Percentiles rank a stretch among this genome's conserved stretches.
phyloP scores from a whole-genome alignment of 2,329 filamentous ascomycete genomes.

The Thielaviopsis populi region DNA sequence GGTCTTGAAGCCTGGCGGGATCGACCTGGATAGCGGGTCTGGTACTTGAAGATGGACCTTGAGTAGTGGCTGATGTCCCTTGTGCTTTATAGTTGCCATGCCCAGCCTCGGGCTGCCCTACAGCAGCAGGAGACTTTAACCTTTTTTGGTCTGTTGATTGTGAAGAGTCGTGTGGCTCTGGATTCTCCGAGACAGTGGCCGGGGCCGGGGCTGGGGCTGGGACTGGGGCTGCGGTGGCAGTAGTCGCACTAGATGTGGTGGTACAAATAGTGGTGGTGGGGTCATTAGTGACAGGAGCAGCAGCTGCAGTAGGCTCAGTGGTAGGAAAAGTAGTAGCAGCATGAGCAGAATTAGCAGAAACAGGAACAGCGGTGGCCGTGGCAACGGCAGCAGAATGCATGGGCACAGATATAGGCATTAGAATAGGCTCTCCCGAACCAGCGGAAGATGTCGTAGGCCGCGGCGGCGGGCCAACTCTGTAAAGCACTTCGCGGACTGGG shows the following conservation, averaged over 20 bases:
- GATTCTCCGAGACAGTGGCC: not conserved
- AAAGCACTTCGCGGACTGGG: not conserved
- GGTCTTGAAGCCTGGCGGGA: not conserved
- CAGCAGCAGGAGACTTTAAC: not conserved
- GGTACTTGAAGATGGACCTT: not conserved
- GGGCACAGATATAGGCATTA: not conserved
- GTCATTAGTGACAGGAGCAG: not conserved
- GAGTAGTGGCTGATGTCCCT: not conserved
- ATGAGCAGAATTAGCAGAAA: not conserved
- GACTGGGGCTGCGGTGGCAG: not conserved
- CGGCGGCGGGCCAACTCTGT: constrained; percentile 1
- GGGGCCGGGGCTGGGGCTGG: no score
- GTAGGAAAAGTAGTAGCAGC: not conserved
- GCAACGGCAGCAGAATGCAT: not conserved
- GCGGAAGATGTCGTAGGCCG: not conserved
- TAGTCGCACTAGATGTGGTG: not conserved
- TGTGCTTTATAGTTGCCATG: not conserved
- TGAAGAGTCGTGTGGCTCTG: not conserved
- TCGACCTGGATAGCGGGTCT: not conserved
- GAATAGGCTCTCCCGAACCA: not conserved
- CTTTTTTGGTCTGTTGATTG: not conserved
- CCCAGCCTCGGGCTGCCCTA: not conserved
- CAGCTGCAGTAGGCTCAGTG: not conserved
- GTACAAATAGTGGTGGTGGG: not conserved
- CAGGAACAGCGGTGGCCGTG: no score